Conservation (phyloP, 805 yeast genomes). For the Lipomyces kockii region DNA sequence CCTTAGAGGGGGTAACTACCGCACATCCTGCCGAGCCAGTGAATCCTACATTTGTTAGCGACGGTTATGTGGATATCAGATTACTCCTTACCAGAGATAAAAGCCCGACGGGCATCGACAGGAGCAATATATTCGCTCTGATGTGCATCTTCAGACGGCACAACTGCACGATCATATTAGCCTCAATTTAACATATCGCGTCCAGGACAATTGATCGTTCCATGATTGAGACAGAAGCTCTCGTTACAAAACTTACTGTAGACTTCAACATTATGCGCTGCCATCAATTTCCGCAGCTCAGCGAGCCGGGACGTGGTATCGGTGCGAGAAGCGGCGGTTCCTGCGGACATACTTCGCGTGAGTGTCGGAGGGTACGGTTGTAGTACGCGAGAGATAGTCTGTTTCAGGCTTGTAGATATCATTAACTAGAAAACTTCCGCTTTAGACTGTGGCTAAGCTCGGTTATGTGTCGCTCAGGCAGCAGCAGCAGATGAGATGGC, state of each 20-base stretch:
- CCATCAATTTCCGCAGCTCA: constrained; percentile 68
- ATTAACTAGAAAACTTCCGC: neutral
- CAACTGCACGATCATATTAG: constrained; percentile 42
- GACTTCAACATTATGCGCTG: constrained; percentile 63
- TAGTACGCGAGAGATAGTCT: neutral
- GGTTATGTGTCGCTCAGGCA: neutral
- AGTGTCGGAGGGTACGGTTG: constrained; percentile 1
- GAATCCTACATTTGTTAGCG: constrained; percentile 49
- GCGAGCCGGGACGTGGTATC: constrained; percentile 53
- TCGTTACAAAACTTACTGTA: constrained; percentile 49
- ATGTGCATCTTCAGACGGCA: constrained; percentile 92
- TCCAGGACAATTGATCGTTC: neutral
- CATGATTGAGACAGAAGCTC: neutral
- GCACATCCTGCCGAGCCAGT: constrained; percentile 95
- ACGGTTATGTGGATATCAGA: neutral
- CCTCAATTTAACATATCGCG: neutral
- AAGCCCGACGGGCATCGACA: constrained; percentile 81
- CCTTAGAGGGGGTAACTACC: constrained; percentile 69
- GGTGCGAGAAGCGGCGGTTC: constrained; percentile 19
- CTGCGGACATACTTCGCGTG: constrained; percentile 17
- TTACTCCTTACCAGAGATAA: constrained; percentile 61
- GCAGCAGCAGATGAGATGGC: neutral
- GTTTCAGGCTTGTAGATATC: neutral
- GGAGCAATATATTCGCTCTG: constrained; percentile 86
- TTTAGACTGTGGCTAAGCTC: neutral